These are phyloP conservation scores for Hirsutella minnesotensis DNA, from an alignment of 2,329 filamentous ascomycete species.

Conservation along the genomic window DNA sequence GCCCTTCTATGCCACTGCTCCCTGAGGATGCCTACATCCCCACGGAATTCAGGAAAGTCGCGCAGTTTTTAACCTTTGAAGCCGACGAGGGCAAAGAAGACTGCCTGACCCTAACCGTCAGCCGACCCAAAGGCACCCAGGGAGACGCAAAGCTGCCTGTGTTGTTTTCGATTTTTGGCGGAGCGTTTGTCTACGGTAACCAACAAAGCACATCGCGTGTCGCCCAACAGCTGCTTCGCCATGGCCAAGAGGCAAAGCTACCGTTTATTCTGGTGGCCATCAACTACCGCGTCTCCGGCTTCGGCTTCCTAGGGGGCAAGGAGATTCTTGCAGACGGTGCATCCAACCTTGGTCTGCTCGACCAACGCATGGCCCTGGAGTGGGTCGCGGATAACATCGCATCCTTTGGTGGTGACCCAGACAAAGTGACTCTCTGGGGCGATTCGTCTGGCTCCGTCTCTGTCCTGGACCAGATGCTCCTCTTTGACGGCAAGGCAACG, in stretches of 20 bases:
- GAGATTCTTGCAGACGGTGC: conserved; percentile 57
- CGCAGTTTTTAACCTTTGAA: no score
- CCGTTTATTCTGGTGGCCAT: conserved; percentile 65
- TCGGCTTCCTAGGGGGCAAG: conserved; percentile 60
- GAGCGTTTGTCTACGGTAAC: no score
- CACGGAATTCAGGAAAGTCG: no score
- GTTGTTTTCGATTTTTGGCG: conserved; percentile 60
- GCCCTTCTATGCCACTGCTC: conserved; percentile 54
- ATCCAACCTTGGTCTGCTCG: conserved; percentile 59
- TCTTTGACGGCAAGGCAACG: conserved; percentile 60
- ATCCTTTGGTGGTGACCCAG: conserved; percentile 66
- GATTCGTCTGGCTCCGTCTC: conserved; percentile 63
- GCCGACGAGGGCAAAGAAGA: conserved; percentile 42
- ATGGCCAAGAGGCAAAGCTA: conserved; percentile 27
- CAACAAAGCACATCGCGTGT: no score
- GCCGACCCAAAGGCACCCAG: conserved; percentile 44
- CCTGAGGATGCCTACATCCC: no score
- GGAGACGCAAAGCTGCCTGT: conserved; percentile 50
- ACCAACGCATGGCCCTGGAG: conserved; percentile 60
- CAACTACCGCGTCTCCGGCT: conserved; percentile 66
- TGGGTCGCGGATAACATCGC: conserved; percentile 71
- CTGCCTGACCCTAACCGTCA: conserved; percentile 49
- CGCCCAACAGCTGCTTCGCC: conserved; percentile 28
- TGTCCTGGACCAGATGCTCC: conserved; percentile 62
- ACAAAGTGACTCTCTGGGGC: conserved; percentile 69